These are phyloP conservation scores for Ambrosia hybrid DNA, from an alignment of 140 eudicot species.

Conservation along the genomic window DNA sequence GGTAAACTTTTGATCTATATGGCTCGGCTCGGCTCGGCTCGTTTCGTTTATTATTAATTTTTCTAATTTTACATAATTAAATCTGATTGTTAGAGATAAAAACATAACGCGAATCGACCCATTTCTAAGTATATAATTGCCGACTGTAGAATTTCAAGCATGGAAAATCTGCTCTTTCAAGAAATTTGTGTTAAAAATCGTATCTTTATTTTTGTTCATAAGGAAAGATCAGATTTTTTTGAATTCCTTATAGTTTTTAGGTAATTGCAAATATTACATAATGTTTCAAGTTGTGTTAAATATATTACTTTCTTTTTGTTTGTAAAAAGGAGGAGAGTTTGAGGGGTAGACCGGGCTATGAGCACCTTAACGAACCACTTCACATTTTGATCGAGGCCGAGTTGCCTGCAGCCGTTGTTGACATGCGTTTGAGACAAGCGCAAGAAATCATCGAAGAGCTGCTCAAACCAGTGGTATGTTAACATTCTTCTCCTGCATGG, in stretches of 20 bases:
- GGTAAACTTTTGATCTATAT: not conserved
- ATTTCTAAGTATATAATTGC: not conserved
- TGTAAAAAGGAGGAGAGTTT: constrained; percentile 65
- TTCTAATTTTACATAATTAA: not conserved
- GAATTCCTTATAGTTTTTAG: not conserved
- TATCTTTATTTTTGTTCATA: not conserved
- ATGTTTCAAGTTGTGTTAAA: constrained; percentile 13
- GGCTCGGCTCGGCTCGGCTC: not conserved
- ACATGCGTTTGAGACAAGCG: constrained; percentile 69
- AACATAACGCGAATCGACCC: constrained; percentile 2
- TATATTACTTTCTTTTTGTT: not conserved
- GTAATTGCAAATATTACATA: too few relatives aligned
- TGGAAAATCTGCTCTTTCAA: too few relatives aligned
- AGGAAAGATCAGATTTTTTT: not conserved
- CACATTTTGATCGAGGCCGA: constrained; percentile 79
- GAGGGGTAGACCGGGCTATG: constrained; percentile 84
- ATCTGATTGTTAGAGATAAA: not conserved
- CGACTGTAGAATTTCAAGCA: too few relatives aligned
- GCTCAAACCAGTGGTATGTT: constrained; percentile 76
- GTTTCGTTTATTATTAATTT: not conserved
- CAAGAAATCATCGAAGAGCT: constrained; percentile 76
- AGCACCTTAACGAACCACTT: constrained; percentile 70
- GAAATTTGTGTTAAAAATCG: not conserved
- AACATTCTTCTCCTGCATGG: constrained; percentile 12
- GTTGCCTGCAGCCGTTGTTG: constrained; percentile 61